These are phyloP conservation scores for Dictyostelium brefeldianum DNA, from an alignment of 78 protist species.

Conservation along the genomic window DNA sequence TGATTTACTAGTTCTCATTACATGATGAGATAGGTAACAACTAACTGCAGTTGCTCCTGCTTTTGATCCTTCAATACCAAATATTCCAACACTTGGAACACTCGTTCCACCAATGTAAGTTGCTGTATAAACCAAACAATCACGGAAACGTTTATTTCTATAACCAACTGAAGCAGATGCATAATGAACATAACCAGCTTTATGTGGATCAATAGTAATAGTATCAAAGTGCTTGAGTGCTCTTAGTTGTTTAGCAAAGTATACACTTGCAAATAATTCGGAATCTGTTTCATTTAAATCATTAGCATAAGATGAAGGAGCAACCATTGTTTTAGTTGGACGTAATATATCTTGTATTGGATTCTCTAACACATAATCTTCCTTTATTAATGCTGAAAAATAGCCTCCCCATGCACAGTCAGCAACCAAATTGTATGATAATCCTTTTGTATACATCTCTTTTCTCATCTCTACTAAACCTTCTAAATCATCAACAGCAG, in stretches of 20 bases:
- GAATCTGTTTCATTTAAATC: constrained; percentile 15
- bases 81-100: constrained; percentile 42
- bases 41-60: constrained; percentile 45
- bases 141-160: constrained; percentile 40
- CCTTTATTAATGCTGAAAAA: neutral
- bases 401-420: constrained; percentile 66
- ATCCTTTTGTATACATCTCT: constrained; percentile 14
- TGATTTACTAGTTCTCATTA: constrained; percentile 44
- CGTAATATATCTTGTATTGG: constrained; percentile 17
- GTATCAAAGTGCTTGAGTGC: constrained; percentile 17
- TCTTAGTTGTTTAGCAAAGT: constrained; percentile 27
- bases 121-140: constrained; percentile 33
- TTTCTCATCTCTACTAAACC: neutral
- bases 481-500: constrained; percentile 45
- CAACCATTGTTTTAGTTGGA: neutral
- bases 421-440: constrained; percentile 6
- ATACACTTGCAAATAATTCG: neutral
- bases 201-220: constrained; percentile 48
- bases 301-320: neutral
- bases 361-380: constrained; percentile 19
- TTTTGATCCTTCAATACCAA: constrained; percentile 62
- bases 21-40: neutral
- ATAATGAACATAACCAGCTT: constrained; percentile 50
- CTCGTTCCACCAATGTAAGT: constrained; percentile 44
- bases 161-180: constrained; percentile 31